Percentiles rank a stretch among this genome's conserved stretches.
phyloP scores from a whole-genome alignment of 495 filamentous ascomycete species.

The Xylaria venustula region DNA sequence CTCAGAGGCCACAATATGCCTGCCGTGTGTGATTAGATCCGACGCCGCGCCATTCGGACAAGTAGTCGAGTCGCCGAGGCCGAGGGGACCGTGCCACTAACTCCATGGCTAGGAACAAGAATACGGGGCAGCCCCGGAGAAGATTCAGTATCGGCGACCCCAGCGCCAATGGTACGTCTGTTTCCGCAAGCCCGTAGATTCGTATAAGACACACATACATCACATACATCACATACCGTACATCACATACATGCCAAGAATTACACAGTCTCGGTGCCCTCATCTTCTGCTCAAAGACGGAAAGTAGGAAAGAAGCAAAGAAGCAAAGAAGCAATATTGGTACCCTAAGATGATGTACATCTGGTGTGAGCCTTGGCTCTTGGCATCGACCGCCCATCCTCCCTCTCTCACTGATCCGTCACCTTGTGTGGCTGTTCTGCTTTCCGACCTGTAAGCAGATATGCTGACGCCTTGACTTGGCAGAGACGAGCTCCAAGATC shows the following conservation, averaged over 20 bases:
- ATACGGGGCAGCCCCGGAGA: constrained; percentile 52
- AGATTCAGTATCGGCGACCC: constrained; percentile 54
- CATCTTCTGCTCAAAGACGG: not conserved
- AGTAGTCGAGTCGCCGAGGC: not conserved
- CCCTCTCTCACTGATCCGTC: not conserved
- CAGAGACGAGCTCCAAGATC: constrained; percentile 75
- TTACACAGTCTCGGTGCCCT: not conserved
- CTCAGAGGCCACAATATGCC: not conserved
- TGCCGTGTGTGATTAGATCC: not conserved
- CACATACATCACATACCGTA: constrained; percentile 19
- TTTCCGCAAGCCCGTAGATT: not conserved
- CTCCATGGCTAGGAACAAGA: constrained; percentile 41
- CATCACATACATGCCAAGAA: constrained; percentile 24
- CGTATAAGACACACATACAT: constrained; percentile 11
- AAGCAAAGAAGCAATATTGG: too few relatives aligned
- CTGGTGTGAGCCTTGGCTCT: constrained; percentile 33
- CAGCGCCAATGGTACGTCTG: constrained; percentile 49
- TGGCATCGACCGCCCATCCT: constrained; percentile 18
- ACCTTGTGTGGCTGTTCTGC: constrained; percentile 6
- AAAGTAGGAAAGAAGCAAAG: not conserved
- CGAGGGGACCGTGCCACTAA: not conserved
- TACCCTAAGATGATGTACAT: constrained; percentile 17
- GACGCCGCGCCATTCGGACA: too few relatives aligned
- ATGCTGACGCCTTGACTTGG: constrained; percentile 23
- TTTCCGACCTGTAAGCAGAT: constrained; percentile 18